These are phyloP conservation scores for Starmerella scarabaei DNA, from an alignment of 805 yeast species.

Conservation along the genomic window DNA sequence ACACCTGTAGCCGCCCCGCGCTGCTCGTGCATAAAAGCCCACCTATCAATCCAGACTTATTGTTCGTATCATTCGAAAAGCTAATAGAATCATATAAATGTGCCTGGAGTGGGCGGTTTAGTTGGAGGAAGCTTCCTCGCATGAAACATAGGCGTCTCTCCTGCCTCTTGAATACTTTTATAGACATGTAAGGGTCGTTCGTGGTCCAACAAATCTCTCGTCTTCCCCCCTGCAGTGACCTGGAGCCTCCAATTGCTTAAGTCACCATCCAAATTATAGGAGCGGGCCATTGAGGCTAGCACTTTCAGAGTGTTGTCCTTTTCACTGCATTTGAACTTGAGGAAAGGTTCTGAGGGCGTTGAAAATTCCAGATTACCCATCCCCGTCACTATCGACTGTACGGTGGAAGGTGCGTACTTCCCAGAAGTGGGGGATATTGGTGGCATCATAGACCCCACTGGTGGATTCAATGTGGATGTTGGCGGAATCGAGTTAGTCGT, in stretches of 20 bases:
- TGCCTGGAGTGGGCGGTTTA: slow-evolving; percentile 3
- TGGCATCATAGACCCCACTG: not conserved
- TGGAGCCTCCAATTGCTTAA: slow-evolving; percentile 83
- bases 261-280: slow-evolving; percentile 68
- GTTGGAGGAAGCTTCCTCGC: slow-evolving; percentile 1
- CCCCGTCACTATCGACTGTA: no score
- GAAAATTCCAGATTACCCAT: not conserved
- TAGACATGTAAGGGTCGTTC: slow-evolving; percentile 82
- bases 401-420: not conserved
- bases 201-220: slow-evolving; percentile 64
- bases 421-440: not conserved
- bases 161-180: slow-evolving; percentile 59
- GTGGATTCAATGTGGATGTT: no score
- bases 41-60: no score
- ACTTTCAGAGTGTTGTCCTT: slow-evolving; percentile 87
- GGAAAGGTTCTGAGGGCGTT: slow-evolving; percentile 46
- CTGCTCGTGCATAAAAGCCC: no score
- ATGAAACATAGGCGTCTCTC: slow-evolving; percentile 3
- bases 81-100: not conserved
- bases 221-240: slow-evolving; percentile 83
- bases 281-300: slow-evolving; percentile 73
- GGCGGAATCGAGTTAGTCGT: no score
- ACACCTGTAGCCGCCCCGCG: no score
- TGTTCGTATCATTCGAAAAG: no score
- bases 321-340: slow-evolving; percentile 69